phyloP scores from a whole-genome alignment of 768 basidiomycete genomes.

The Mycena polygramma region DNA sequence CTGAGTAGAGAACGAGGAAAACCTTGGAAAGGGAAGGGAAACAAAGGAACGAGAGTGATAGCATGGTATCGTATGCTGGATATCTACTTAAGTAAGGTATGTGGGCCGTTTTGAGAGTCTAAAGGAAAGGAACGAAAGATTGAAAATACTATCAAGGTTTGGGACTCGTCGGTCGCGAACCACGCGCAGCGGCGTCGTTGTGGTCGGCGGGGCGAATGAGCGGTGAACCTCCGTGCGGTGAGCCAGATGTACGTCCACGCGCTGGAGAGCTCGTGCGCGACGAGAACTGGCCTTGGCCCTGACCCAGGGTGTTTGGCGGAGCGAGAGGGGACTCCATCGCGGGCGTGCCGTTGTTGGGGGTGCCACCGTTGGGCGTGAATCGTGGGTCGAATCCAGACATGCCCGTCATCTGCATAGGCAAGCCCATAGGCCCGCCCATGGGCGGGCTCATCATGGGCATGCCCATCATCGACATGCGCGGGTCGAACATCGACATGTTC shows the following conservation, averaged over 20 bases:
- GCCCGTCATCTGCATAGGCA: slow-evolving; percentile 73
- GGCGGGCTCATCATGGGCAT: slow-evolving; percentile 55
- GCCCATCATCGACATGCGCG: slow-evolving; percentile 86
- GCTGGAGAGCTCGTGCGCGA: slow-evolving; percentile 67
- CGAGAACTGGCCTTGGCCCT: slow-evolving; percentile 47
- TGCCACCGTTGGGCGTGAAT: slow-evolving; percentile 57
- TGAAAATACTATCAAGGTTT: slow-evolving; percentile 42
- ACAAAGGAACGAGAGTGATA: slow-evolving; percentile 21
- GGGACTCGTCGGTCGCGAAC: slow-evolving; percentile 54
- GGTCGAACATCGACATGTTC: slow-evolving; percentile 69
- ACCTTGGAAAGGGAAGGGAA: slow-evolving; percentile 15
- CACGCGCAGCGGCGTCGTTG: slow-evolving; percentile 36
- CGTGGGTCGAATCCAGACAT: slow-evolving; percentile 72
- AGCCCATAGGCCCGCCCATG: slow-evolving; percentile 57
- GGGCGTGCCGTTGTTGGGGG: slow-evolving; percentile 39
- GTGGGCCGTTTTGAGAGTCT: slow-evolving; percentile 30
- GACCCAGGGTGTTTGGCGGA: slow-evolving; percentile 51
- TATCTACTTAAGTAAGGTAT: slow-evolving; percentile 29
- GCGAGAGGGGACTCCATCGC: slow-evolving; percentile 51
- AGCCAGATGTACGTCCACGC: slow-evolving; percentile 49
- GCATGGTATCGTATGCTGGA: slow-evolving; percentile 38
- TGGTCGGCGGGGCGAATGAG: slow-evolving; percentile 50
- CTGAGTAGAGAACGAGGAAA: slow-evolving; percentile 11
- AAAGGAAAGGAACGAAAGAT: slow-evolving; percentile 28
- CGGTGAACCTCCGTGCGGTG: slow-evolving; percentile 62